phyloP scores from a whole-genome alignment of 192 early-diverging fungal species.

The Nowakowskiella sp. region DNA sequence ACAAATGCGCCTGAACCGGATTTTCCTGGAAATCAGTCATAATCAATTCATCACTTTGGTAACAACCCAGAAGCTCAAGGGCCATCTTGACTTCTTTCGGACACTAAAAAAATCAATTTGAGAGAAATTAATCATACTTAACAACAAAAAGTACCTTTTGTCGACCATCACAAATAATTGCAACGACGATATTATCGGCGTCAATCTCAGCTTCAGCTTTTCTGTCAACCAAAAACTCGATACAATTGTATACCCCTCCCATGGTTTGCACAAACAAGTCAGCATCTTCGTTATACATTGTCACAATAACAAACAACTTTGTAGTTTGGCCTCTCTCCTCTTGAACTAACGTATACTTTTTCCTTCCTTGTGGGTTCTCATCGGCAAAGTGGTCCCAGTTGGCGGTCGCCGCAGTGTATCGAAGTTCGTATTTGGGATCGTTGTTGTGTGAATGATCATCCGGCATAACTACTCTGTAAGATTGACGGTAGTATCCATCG shows the following conservation, averaged over 20 bases:
- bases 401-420: not conserved
- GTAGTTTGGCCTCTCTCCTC: slow-evolving; percentile 48
- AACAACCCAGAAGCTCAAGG: not conserved
- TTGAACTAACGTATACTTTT: slow-evolving; percentile 63
- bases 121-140: too few species aligned
- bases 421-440: not conserved
- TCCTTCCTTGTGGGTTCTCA: not conserved
- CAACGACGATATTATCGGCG: slow-evolving; percentile 1
- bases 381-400: not conserved
- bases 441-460: not conserved
- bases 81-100: not conserved
- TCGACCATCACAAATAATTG: slow-evolving; percentile 5
- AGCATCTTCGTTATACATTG: slow-evolving; percentile 58
- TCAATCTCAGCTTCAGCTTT: slow-evolving; percentile 4
- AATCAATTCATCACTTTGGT: too few species aligned
- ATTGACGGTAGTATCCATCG: not conserved
- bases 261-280: slow-evolving; percentile 2
- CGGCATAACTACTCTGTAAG: not conserved
- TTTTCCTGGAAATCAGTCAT: slow-evolving; percentile 4
- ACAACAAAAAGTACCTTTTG: not conserved
- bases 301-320: slow-evolving; percentile 76
- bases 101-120: too few species aligned
- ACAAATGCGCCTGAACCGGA: slow-evolving; percentile 1
- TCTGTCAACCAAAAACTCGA: slow-evolving; percentile 2
- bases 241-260: slow-evolving; percentile 4